Base-by-base conservation (phyloP, 768 basidiomycete species). In the Suillus occidentalis region DNA sequence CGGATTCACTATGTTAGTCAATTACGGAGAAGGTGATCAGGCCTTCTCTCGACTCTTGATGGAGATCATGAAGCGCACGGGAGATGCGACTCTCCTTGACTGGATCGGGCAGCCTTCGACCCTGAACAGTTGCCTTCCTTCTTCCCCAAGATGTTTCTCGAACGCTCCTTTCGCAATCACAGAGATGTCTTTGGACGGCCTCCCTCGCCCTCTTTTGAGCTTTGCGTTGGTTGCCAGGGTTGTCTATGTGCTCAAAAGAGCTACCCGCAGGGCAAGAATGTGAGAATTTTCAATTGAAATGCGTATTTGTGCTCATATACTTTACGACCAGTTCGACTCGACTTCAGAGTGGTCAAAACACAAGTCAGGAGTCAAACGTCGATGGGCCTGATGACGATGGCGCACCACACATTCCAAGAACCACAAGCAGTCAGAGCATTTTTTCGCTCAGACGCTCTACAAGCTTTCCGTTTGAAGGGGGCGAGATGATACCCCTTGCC, bases 21-120 rank as follows among this genome's bases (percentile, higher is more conserved):
- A 36, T 31, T 72, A 72, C 31, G 71, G 71, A 45, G 70, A 69
- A 52, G 71, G 70, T 22, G 59, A 65, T 7, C 56, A 66, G 20
- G 67, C 67, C 13, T 68, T 68, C 25, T 42, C 56, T 37, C 61
- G 67, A 39, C 57, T 68, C n/a, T 45, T 68, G 22, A 31, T 63
- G 42, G 61, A 68, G 50, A 59, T 68, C 22, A 63, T 66, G 43
- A 62, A 39, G 28, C 36, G 53, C 39, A 63, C 65, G 28, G 60
- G 55, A 28, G 67, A 68, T 42, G 63, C 60, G 6, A 55, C 55
- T 55, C 67, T 68, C 20, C 45, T 68, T 14, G 67, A 68, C 61
- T 68, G 67, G 67, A 49, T 61, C 25, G 67, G 67, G 10, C 57
- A 50, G 13, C 49, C 45, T 16, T 60, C 65, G 4, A 49, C 37